These are phyloP conservation scores for Penicillium riverlandense DNA, from an alignment of 495 filamentous ascomycete genomes.

Conservation along the genomic window DNA sequence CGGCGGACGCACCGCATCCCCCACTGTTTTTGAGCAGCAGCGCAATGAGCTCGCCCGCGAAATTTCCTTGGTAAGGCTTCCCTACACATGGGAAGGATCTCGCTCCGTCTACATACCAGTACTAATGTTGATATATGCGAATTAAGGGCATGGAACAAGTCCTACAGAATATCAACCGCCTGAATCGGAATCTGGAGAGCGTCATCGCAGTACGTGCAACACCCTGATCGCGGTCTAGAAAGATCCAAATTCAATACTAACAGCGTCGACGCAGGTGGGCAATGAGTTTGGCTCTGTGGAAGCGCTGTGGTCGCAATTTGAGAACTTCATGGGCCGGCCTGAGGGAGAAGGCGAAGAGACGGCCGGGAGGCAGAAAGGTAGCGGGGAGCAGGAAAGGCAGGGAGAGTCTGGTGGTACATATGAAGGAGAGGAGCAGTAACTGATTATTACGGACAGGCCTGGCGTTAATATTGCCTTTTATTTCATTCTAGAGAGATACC, in stretches of 20 bases:
- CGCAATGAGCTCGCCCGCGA: slow-evolving; percentile 69
- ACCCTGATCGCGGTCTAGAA: not conserved
- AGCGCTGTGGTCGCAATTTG: slow-evolving; percentile 93
- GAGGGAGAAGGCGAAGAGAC: slow-evolving; percentile 46
- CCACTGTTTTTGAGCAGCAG: slow-evolving; percentile 69
- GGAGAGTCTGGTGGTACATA: slow-evolving; percentile 8
- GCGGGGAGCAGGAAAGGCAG: slow-evolving; percentile 19
- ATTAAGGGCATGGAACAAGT: slow-evolving; percentile 82
- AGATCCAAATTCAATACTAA: not conserved
- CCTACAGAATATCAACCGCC: slow-evolving; percentile 89
- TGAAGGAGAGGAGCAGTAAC: slow-evolving; percentile 10
- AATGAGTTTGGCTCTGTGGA: slow-evolving; percentile 97
- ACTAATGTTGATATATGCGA: not conserved
- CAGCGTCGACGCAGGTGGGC: slow-evolving; percentile 54
- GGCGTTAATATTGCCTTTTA: not conserved
- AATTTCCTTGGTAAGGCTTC: slow-evolving; percentile 58
- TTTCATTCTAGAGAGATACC: not conserved
- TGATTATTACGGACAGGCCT: slow-evolving; percentile 5
- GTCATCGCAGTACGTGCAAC: slow-evolving; percentile 66
- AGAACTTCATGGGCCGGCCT: slow-evolving; percentile 81
- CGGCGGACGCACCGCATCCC: slow-evolving; percentile 22
- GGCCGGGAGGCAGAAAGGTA: slow-evolving; percentile 20
- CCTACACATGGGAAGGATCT: not conserved
- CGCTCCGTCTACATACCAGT: not conserved
- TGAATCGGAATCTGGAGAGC: slow-evolving; percentile 87